A percentile compares a stretch with the other conserved stretches of the same genome.
These are phyloP conservation scores for Rhizoclosmatium globosum DNA, from an alignment of 192 early-diverging fungal species.

Conservation along the genomic window DNA sequence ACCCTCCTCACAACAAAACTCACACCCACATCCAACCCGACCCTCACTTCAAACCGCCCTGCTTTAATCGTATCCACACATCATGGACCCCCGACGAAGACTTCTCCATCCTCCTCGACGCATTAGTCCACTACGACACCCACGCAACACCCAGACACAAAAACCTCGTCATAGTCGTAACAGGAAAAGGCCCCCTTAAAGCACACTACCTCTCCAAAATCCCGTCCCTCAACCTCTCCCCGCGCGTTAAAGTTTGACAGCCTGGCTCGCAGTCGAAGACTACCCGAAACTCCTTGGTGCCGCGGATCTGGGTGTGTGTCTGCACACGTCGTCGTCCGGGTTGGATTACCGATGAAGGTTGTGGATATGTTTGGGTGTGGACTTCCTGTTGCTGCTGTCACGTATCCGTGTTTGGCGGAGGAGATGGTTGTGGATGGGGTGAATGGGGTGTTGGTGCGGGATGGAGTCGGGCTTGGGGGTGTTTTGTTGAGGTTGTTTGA, in stretches of 20 bases:
- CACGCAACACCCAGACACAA: conserved; percentile 31
- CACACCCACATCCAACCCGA: conserved; percentile 10
- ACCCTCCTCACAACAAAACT: conserved; percentile 1
- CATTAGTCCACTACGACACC: conserved; percentile 49
- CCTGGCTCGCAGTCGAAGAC: conserved; percentile 82
- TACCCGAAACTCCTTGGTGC: conserved; percentile 81
- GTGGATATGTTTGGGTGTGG: conserved; percentile 99
- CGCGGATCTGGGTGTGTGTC: conserved; percentile 90
- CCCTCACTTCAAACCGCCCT: conserved; percentile 62
- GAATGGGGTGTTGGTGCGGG: conserved; percentile 75
- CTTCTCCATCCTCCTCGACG: conserved; percentile 82
- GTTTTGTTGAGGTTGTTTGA: background rate
- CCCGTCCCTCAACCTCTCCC: conserved; percentile 54
- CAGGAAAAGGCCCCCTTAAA: conserved; percentile 90
- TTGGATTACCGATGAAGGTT: conserved; percentile 98
- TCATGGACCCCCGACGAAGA: conserved; percentile 98
- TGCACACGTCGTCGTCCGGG: conserved; percentile 95
- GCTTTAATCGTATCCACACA: conserved; percentile 87
- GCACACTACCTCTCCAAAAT: conserved; percentile 74
- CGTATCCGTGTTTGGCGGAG: conserved; percentile 40
- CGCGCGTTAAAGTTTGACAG: conserved; percentile 83
- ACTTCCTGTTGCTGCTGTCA: conserved; percentile 83
- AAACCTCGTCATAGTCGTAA: conserved; percentile 75
- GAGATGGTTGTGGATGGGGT: conserved; percentile 69
- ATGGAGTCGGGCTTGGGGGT: conserved; percentile 18